These are phyloP conservation scores for Candida caryicola DNA, from an alignment of 805 yeast species.

Conservation along the genomic window DNA sequence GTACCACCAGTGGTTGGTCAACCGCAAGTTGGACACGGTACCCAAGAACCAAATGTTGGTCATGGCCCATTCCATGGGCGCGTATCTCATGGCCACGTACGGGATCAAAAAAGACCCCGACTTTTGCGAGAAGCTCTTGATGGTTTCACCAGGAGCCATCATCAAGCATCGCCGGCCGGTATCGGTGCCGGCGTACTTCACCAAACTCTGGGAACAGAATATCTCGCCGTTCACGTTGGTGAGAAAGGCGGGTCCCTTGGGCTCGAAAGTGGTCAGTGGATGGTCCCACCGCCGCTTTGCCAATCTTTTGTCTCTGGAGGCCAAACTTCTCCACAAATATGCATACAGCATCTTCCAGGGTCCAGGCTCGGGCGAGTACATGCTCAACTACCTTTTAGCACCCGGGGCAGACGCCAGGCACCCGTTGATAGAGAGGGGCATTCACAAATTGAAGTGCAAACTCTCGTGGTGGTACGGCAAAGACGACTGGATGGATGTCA, in stretches of 20 bases:
- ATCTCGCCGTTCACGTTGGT: conserved; percentile 83
- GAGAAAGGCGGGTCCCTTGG: conserved; percentile 73
- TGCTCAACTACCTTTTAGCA: conserved; percentile 75
- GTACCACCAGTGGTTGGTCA: conserved; percentile 58
- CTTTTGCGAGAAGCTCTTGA: conserved; percentile 62
- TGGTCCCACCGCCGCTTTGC: conserved; percentile 87
- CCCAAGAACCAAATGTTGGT: conserved; percentile 46
- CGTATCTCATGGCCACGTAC: conserved; percentile 70
- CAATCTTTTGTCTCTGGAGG: conserved; percentile 44
- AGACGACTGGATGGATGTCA: conserved; percentile 59
- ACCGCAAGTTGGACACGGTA: conserved; percentile 38
- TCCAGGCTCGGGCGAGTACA: conserved; percentile 90
- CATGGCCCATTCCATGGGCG: conserved; percentile 92
- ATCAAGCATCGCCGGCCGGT: conserved; percentile 44
- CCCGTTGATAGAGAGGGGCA: conserved; percentile 56
- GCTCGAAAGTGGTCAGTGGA: conserved; percentile 81
- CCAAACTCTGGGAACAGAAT: conserved; percentile 78
- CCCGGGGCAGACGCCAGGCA: conserved; percentile 89
- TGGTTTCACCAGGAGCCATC: conserved; percentile 91
- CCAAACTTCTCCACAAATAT: conserved; percentile 65
- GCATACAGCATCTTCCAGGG: conserved; percentile 82
- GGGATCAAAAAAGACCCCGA: conserved; percentile 55
- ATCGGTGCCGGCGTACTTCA: conserved; percentile 72
- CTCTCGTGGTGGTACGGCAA: conserved; percentile 86
- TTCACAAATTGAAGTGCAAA: conserved; percentile 54